These are phyloP conservation scores for Lentinula boryana DNA, from an alignment of 768 basidiomycete genomes.

Conservation along the genomic window DNA sequence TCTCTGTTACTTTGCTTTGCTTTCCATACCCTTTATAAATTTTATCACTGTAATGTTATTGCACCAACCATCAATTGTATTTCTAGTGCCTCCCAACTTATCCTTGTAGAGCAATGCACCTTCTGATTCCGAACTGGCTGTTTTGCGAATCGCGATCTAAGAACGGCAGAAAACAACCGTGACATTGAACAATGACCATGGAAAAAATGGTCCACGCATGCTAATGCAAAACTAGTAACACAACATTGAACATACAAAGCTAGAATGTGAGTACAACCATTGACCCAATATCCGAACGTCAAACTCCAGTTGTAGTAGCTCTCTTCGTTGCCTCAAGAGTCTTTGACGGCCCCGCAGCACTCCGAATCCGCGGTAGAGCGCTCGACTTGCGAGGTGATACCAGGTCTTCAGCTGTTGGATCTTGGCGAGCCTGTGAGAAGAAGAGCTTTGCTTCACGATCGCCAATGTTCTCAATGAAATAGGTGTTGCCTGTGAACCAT, in stretches of 20 bases:
- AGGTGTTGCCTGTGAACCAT: constrained; percentile 66
- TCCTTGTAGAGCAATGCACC: not conserved
- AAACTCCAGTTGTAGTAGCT: constrained; percentile 1
- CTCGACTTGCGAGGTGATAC: not conserved
- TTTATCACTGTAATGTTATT: constrained; percentile 24
- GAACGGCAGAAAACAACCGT: no score
- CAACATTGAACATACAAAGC: constrained; percentile 1
- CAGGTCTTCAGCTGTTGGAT: constrained; percentile 9
- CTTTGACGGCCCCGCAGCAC: not conserved
- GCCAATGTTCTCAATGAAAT: constrained; percentile 84
- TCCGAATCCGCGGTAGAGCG: not conserved
- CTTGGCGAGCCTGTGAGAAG: constrained; percentile 81
- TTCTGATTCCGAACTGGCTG: not conserved
- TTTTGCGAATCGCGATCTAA: no score
- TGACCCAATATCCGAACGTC: not conserved
- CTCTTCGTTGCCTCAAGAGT: not conserved
- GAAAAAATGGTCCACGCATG: not conserved
- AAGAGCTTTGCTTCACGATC: constrained; percentile 78
- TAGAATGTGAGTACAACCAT: not conserved
- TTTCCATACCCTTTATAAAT: not conserved
- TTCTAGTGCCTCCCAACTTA: not conserved
- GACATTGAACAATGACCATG: not conserved
- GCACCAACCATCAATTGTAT: constrained; percentile 3
- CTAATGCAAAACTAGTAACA: not conserved
- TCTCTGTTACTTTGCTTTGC: constrained; percentile 13